Percentiles rank a stretch among this genome's conserved stretches.
Conservation (phyloP, 1,284 basidiomycete species). For the Neotropicomus parvogracilis region DNA sequence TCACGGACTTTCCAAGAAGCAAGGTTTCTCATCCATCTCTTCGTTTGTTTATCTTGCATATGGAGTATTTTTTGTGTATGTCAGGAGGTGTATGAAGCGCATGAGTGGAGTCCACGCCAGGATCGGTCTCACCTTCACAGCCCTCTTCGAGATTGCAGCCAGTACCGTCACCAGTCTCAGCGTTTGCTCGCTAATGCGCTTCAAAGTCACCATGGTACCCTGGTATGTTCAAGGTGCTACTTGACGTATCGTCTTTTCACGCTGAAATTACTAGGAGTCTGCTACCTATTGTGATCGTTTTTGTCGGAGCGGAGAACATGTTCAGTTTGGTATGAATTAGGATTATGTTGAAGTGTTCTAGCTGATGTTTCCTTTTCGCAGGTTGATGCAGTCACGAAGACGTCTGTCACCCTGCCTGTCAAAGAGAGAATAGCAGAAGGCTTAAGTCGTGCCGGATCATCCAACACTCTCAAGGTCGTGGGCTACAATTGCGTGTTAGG, state of each 20-base stretch:
- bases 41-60: conserved; percentile 79
- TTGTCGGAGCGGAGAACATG: conserved; percentile 98
- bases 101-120: conserved; percentile 88
- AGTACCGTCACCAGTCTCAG: conserved; percentile 92
- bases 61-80: conserved; percentile 72
- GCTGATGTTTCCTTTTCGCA: conserved; percentile 29
- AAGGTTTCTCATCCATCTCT: conserved; percentile 59
- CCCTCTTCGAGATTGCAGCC: conserved; percentile 84
- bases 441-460: conserved; percentile 81
- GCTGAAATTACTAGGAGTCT: conserved; percentile 55
- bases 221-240: conserved; percentile 48
- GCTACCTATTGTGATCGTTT: conserved; percentile 90
- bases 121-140: conserved; percentile 90
- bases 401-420: conserved; percentile 86
- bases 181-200: conserved; percentile 82
- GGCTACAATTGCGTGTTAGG: conserved; percentile 83
- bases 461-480: conserved; percentile 89
- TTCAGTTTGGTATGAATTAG: conserved; percentile 69
- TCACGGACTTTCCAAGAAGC: conserved; percentile 39
- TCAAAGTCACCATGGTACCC: conserved; percentile 83
- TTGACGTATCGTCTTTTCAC: conserved; percentile 9
- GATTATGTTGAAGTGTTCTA: background rate
- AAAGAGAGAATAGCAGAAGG: conserved; percentile 91
- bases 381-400: conserved; percentile 88
- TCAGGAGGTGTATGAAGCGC: conserved; percentile 72